These are phyloP conservation scores for Closterium sp. DNA, from an alignment of 139 green algal species.

Conservation along the genomic window DNA sequence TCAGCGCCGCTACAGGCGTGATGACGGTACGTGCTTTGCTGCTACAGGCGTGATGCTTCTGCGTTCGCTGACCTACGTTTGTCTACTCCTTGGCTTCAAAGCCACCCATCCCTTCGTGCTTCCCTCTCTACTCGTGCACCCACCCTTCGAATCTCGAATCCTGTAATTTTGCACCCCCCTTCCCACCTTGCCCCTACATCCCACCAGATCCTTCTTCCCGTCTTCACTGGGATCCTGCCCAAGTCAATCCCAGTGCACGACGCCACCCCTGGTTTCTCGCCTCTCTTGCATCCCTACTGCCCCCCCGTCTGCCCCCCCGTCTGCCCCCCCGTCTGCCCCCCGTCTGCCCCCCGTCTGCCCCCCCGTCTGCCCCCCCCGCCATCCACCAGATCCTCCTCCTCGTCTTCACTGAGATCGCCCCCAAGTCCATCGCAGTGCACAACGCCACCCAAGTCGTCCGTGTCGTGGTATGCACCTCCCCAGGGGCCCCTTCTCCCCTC, in stretches of 20 bases:
- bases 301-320: not conserved
- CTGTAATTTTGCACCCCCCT: not conserved
- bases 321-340: not conserved
- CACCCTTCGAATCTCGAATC: no score
- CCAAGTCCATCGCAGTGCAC: constrained; percentile 60
- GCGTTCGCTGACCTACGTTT: not conserved
- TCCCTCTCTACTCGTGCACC: not conserved
- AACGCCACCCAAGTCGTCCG: constrained; percentile 50
- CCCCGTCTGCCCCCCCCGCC: not conserved
- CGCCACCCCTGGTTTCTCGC: constrained; percentile 29
- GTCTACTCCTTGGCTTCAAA: not conserved
- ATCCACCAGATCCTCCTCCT: constrained; percentile 46
- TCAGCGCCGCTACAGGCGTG: constrained; percentile 33
- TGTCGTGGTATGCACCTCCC: constrained; percentile 24
- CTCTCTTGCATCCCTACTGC: constrained; percentile 2
- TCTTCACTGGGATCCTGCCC: constrained; percentile 60
- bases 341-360: not conserved
- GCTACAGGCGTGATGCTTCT: not conserved
- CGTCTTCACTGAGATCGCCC: constrained; percentile 60
- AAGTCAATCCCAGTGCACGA: constrained; percentile 57
- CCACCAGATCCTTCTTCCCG: constrained; percentile 14
- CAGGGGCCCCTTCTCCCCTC: not conserved
- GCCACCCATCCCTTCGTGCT: not conserved
- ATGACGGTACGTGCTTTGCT: constrained; percentile 38
- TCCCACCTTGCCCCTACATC: not conserved